Conservation (phyloP, 1,139 yeast genomes). For the Protomyces lactucae-debilis region DNA sequence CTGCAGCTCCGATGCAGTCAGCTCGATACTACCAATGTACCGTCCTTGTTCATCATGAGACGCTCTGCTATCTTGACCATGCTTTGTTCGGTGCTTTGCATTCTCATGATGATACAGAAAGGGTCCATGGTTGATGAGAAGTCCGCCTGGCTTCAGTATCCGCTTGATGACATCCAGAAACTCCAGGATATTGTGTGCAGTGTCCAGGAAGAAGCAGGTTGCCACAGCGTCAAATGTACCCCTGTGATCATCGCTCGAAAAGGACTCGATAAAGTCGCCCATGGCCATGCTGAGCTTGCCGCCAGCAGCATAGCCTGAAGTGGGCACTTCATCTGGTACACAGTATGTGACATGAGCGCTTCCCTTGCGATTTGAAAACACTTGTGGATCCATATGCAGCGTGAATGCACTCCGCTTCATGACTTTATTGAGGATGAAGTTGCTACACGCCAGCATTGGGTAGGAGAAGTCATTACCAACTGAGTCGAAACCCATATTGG, state of each 20-base stretch:
- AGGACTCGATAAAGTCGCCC: conserved; percentile 74
- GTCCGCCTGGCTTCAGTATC: conserved; percentile 52
- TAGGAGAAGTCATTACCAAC: conserved; percentile 83
- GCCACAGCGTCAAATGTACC: conserved; percentile 50
- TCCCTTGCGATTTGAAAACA: conserved; percentile 62
- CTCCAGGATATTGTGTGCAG: conserved; percentile 67
- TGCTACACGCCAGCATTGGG: conserved; percentile 71
- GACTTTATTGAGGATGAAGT: conserved; percentile 54
- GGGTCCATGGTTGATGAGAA: conserved; percentile 85
- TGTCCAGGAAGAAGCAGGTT: conserved; percentile 76
- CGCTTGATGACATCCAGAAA: conserved; percentile 58
- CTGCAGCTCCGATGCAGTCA: conserved; percentile 55
- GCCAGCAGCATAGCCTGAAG: background rate
- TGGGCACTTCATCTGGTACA: conserved; percentile 44
- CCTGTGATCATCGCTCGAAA: conserved; percentile 44
- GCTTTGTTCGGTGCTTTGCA: conserved; percentile 36
- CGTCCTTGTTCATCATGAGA: conserved; percentile 38
- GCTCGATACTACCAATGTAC: conserved; percentile 54
- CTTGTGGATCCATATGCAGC: conserved; percentile 66
- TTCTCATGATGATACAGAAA: conserved; percentile 80
- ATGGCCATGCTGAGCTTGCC: conserved; percentile 62
- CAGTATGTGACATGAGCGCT: conserved; percentile 53
- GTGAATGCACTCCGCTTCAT: conserved; percentile 54
- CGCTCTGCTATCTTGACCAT: conserved; percentile 25
- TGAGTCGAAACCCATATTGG: conserved; percentile 53